These are phyloP conservation scores for Acanthamoeba culbertsoni DNA, from an alignment of 208 protist species.

Conservation along the genomic window DNA sequence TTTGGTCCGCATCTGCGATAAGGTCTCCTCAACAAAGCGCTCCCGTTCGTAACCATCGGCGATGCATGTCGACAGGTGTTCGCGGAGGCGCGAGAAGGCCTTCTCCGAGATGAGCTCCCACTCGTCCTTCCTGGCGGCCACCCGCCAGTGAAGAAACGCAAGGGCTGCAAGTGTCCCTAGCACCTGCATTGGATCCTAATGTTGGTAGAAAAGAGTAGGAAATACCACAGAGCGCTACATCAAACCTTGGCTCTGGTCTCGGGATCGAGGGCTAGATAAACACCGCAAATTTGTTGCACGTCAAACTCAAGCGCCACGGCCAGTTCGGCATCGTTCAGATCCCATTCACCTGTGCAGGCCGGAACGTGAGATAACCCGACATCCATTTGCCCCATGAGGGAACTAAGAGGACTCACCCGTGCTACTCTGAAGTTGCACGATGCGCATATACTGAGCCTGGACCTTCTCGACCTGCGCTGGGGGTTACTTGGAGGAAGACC, in stretches of 20 bases:
- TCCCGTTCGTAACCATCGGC: neutral
- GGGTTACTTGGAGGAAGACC: neutral
- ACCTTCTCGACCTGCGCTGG: neutral
- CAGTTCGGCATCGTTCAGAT: neutral
- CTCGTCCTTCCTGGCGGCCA: neutral
- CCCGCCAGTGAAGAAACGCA: neutral
- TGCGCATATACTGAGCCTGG: neutral
- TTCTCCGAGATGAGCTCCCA: neutral
- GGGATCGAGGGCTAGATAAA: neutral
- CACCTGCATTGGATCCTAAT: neutral
- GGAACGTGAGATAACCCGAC: neutral
- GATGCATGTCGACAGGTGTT: neutral
- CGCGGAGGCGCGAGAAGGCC: neutral
- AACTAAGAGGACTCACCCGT: too few species aligned
- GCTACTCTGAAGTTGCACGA: neutral
- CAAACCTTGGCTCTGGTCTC: neutral
- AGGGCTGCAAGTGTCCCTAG: neutral
- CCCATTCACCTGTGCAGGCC: neutral
- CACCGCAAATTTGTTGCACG: neutral
- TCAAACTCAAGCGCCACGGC: neutral
- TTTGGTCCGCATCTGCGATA: neutral
- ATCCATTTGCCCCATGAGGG: neutral
- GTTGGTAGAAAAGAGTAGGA: too few species aligned
- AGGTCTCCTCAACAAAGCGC: neutral
- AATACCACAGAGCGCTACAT: too few species aligned